Evolutionary conservation across 1,284 basidiomycete species (phyloP).

Genomic region (Leccinum subspadiceum): DNA sequence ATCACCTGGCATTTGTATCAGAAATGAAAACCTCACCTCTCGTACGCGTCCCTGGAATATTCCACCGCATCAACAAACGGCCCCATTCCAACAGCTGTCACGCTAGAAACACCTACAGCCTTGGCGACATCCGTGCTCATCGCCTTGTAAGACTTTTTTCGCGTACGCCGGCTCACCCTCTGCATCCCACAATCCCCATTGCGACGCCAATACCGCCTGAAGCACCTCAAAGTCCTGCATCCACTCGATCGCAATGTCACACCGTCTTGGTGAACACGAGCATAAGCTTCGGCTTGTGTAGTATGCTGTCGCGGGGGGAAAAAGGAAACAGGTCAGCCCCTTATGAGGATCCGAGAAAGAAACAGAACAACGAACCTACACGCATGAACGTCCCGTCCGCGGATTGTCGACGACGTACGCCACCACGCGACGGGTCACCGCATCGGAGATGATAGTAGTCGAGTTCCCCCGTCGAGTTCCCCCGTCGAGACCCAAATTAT

Average conservation of each 20-base stretch:
- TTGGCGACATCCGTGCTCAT: conserved; percentile 40
- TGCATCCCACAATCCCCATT: conserved; percentile 65
- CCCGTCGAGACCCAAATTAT: conserved; percentile 91
- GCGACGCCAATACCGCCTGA: conserved; percentile 68
- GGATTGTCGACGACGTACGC: too few relatives aligned
- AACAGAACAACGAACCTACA: too few relatives aligned
- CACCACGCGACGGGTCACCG: too few relatives aligned
- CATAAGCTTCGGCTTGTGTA: conserved; percentile 88
- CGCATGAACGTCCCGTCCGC: too few relatives aligned
- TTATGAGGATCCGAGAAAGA: too few relatives aligned
- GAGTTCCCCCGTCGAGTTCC: conserved; percentile 86
- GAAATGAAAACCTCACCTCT: conserved; percentile 53
- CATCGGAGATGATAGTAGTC: too few relatives aligned
- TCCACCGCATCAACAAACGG: conserved; percentile 93
- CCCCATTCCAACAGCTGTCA: conserved; percentile 90
- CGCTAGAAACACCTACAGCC: conserved; percentile 94
- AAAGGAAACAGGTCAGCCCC: too few relatives aligned
- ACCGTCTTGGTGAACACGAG: conserved; percentile 98
- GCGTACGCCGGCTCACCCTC: conserved; percentile 96
- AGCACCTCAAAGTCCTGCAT: conserved; percentile 97
- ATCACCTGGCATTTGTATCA: conserved; percentile 5
- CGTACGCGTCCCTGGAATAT: conserved; percentile 84
- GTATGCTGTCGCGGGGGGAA: conserved; percentile 57
- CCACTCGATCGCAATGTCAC: conserved; percentile 93
- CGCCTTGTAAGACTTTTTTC: conserved; percentile 96